Percentiles rank a stretch among this genome's conserved stretches.
Conservation (phyloP, 2,329 filamentous ascomycete genomes). For the Oidium heveae region DNA sequence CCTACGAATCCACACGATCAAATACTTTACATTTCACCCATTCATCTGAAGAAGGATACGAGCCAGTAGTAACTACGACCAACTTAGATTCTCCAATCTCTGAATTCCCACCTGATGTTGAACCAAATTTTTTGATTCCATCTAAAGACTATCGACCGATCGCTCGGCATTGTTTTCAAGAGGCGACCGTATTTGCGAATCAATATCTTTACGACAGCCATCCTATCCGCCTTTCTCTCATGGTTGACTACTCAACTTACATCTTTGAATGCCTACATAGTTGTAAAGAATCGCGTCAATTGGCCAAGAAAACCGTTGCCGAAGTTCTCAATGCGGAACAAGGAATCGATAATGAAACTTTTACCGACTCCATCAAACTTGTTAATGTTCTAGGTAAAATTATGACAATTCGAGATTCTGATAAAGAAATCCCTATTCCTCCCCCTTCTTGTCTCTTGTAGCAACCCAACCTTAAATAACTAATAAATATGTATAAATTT, state of each 20-base stretch:
- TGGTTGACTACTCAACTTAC: constrained; percentile 81
- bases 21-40: constrained; percentile 13
- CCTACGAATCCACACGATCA: background rate
- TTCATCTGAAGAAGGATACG: background rate
- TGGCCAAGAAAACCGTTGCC: constrained; percentile 63
- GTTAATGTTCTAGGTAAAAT: constrained; percentile 71
- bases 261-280: constrained; percentile 84
- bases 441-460: background rate
- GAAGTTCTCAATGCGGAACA: constrained; percentile 82
- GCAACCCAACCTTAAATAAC: no score
- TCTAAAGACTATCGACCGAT: constrained; percentile 57
- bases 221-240: constrained; percentile 67
- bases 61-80: no score
- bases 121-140: constrained; percentile 30
- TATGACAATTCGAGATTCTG: constrained; percentile 30
- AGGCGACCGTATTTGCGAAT: constrained; percentile 52
- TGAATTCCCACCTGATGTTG: constrained; percentile 36
- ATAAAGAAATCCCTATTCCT: background rate
- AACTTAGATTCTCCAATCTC: no score
- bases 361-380: constrained; percentile 70
- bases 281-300: constrained; percentile 41
- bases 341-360: constrained; percentile 88
- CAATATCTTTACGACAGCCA: constrained; percentile 63
- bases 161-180: constrained; percentile 58
- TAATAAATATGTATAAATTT: no score